Conservation (phyloP, 179 eudicot species). For the Kewa caespitosa region DNA sequence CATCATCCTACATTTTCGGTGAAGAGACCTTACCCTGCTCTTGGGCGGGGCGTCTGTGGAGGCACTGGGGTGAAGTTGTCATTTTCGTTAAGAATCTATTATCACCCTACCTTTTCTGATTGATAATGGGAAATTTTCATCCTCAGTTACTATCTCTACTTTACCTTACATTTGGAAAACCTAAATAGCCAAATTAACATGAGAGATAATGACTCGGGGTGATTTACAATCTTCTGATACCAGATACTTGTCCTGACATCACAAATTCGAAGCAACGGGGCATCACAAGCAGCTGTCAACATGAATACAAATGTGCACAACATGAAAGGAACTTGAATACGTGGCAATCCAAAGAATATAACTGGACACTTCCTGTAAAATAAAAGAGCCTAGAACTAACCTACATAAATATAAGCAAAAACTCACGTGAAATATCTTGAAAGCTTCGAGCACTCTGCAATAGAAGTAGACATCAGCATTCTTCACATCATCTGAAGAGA, state of each 20-base stretch:
- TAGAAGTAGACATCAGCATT: constrained; percentile 56
- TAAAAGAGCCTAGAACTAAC: neutral
- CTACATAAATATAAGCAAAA: constrained; percentile 7
- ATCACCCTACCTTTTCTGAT: no score
- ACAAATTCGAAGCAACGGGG: neutral
- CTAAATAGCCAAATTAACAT: neutral
- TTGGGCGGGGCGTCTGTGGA: no score
- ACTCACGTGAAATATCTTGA: constrained; percentile 80
- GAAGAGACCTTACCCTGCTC: no score
- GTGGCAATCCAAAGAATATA: neutral
- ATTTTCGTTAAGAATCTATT: no score
- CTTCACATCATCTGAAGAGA: constrained; percentile 22
- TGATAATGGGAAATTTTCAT: no score
- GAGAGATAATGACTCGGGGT: neutral
- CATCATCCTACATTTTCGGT: no score
- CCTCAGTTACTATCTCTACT: no score
- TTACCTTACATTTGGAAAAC: neutral
- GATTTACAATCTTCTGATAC: neutral
- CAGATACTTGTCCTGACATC: neutral
- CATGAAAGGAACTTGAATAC: neutral
- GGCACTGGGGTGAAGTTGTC: no score
- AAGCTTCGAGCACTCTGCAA: constrained; percentile 70
- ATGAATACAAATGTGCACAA: neutral
- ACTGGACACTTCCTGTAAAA: neutral
- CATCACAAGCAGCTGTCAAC: neutral